Conservation (phyloP, 495 filamentous ascomycete species). For the Parmelia sp. region DNA sequence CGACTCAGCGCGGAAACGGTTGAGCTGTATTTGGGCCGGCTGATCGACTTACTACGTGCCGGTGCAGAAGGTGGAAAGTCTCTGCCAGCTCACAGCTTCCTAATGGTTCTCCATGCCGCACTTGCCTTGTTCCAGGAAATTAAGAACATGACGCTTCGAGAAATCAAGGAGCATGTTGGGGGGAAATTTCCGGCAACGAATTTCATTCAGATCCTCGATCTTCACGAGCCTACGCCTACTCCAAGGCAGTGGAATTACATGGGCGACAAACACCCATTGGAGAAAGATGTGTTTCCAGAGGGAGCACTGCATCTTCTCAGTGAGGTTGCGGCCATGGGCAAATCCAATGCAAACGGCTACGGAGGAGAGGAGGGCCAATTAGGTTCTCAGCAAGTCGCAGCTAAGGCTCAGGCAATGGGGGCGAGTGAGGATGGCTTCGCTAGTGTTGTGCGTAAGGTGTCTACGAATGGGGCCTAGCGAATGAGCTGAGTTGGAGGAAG, state of each 20-base stretch:
- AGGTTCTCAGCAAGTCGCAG: slow-evolving; percentile 13
- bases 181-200: slow-evolving; percentile 13
- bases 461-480: neutral
- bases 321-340: slow-evolving; percentile 60
- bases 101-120: slow-evolving; percentile 67
- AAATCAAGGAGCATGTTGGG: slow-evolving; percentile 9
- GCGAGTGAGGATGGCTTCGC: slow-evolving; percentile 24
- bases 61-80: slow-evolving; percentile 59
- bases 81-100: slow-evolving; percentile 68
- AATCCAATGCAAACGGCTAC: slow-evolving; percentile 33
- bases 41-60: slow-evolving; percentile 59
- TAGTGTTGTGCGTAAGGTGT: slow-evolving; percentile 1
- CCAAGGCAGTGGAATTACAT: slow-evolving; percentile 4
- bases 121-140: slow-evolving; percentile 57
- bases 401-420: slow-evolving; percentile 45
- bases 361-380: neutral
- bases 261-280: slow-evolving; percentile 7
- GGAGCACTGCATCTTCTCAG: slow-evolving; percentile 53
- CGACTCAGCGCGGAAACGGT: slow-evolving; percentile 66
- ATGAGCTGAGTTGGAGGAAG: neutral
- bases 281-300: slow-evolving; percentile 17
- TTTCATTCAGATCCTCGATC: slow-evolving; percentile 12
- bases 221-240: slow-evolving; percentile 13
- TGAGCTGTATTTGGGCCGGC: slow-evolving; percentile 62
- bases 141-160: slow-evolving; percentile 9